These are phyloP conservation scores for Pseudogymnoascus sp. DNA, from an alignment of 2,329 filamentous ascomycete genomes.

Conservation along the genomic window DNA sequence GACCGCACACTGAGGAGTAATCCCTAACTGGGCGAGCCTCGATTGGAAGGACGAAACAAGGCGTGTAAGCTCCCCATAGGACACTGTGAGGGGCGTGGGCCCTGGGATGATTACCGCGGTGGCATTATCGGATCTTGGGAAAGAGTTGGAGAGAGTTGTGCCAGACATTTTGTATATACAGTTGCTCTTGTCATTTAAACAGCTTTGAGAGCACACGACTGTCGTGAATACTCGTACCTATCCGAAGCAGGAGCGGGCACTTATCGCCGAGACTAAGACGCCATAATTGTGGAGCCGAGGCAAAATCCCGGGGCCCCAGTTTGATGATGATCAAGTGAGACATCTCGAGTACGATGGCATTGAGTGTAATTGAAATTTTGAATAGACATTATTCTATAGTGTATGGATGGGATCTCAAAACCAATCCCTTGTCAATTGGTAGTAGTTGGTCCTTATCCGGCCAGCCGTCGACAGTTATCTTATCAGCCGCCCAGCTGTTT, in stretches of 20 bases:
- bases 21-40: conserved; percentile 68
- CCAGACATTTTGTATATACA: conserved; percentile 20
- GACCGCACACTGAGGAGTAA: conserved; percentile 60
- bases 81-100: conserved; percentile 53
- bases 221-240: neutral
- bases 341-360: neutral
- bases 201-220: neutral
- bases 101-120: conserved; percentile 68
- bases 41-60: conserved; percentile 66
- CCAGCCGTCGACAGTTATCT: neutral
- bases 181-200: neutral
- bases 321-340: neutral
- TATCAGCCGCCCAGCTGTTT: neutral
- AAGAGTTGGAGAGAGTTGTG: conserved; percentile 48
- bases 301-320: neutral
- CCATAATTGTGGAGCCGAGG: conserved; percentile 3
- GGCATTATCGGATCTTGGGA: conserved; percentile 41
- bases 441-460: neutral
- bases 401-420: neutral
- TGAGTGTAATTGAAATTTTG: neutral
- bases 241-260: neutral
- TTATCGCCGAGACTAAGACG: conserved; percentile 7
- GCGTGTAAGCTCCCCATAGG: conserved; percentile 57
- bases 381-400: neutral
- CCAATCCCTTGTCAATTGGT: neutral